These are phyloP conservation scores for Cercospora citrullina DNA, from an alignment of 2,329 filamentous ascomycete species.

Conservation along the genomic window DNA sequence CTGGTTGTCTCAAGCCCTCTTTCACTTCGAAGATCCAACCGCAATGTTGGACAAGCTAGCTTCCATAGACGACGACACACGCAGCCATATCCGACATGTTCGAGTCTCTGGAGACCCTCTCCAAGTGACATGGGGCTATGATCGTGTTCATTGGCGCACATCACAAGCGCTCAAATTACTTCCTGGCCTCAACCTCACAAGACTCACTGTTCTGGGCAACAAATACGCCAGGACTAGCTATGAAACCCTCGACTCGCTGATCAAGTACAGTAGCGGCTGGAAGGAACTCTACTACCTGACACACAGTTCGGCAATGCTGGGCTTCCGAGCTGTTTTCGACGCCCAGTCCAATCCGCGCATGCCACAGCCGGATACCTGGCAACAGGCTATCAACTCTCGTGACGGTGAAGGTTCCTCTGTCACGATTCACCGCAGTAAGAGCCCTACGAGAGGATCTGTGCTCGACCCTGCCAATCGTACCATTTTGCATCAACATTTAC, in stretches of 20 bases:
- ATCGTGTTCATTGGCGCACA: conserved; percentile 17
- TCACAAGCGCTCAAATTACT: conserved; percentile 17
- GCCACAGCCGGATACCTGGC: conserved; percentile 14
- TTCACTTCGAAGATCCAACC: conserved; percentile 15
- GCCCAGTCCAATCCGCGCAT: not conserved
- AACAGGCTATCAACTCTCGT: conserved; percentile 12
- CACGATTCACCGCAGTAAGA: conserved; percentile 15
- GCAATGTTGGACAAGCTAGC: conserved; percentile 17
- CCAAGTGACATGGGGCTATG: conserved; percentile 12
- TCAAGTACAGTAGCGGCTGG: conserved; percentile 14
- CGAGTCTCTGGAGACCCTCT: conserved; percentile 13
- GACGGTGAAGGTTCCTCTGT: conserved; percentile 16
- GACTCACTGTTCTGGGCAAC: conserved; percentile 13
- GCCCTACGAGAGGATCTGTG: conserved; percentile 8
- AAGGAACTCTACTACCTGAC: conserved; percentile 13
- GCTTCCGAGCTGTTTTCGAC: conserved; percentile 3
- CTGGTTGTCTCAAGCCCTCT: conserved; percentile 14
- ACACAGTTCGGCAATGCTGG: conserved; percentile 13
- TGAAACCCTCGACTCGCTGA: conserved; percentile 12
- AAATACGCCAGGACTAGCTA: conserved; percentile 1
- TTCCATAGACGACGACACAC: not conserved
- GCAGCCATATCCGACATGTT: conserved; percentile 15
- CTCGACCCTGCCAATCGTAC: conserved; percentile 7
- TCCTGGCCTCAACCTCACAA: conserved; percentile 12
- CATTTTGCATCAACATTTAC: conserved; percentile 7